Evolutionary conservation across 1,284 basidiomycete species (phyloP), one percentile per base, ranked within the genome.

Genomic region (Pterulicium gracile): DNA sequence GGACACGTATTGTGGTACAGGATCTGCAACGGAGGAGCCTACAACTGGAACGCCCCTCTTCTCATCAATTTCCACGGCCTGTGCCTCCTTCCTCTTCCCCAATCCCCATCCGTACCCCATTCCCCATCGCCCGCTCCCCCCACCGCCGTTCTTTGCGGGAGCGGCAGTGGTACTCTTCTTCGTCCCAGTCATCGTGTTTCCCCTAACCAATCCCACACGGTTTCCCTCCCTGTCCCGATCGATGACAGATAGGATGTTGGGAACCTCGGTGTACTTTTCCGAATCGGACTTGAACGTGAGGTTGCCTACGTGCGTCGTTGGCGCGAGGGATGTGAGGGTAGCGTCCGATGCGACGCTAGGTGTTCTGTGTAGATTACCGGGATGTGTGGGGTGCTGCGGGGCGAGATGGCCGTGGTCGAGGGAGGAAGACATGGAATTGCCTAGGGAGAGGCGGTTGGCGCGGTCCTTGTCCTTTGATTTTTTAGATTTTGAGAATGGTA

Each of bases 21-120:
- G 39, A 41, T n/a, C 19, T 41, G 39, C 19, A 10, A 41, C 39
- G 39, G 7, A 7, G 39, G n/a, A 20, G 7, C 13, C 39, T 10
- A 34, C 27, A n/a, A 17, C 18, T 10, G 10, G 10, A 7, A 41
- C 18, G 7, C 19, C 39, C 7, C 39, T 19, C 39, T 41, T 41
- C n/a, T 41, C n/a, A 19, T n/a, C 13, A 41, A 41, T 7, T 20
- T 10, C n/a, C 18, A 15, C 12, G 27, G 15, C 39, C 39, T 15
- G 7, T 10, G 18, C 19, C 41, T 32, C 40, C 23, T 46, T 50
- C 47, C 42, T 49, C 24, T 46, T 50, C 44, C 23, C 47, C 27
- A 27, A 24, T 21, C 80, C 79, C 79, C 80, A 82, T 23, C 81
- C 81, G 59, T 82, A 85, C 7, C 77, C 78, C 63, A 75, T 80